A percentile compares a stretch with the other conserved stretches of the same genome.
Evolutionary conservation across 257 asterid genomes (phyloP).

Genomic region (Agastache rugosa): DNA sequence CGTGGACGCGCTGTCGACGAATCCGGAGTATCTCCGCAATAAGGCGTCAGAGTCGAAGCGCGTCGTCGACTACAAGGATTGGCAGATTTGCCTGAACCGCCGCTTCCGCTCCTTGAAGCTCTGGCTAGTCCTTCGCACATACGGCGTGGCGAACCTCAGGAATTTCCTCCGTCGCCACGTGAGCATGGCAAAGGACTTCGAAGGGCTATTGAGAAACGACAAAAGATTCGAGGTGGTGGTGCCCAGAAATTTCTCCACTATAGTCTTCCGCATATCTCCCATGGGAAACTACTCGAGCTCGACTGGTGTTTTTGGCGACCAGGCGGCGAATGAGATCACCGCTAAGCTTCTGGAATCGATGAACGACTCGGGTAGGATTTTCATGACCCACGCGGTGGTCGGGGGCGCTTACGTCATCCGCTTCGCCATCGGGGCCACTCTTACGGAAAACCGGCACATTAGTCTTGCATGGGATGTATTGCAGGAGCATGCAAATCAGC

Average conservation of each 20-base stretch:
- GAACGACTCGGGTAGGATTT: slow-evolving; percentile 54
- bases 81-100: slow-evolving; percentile 72
- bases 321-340: slow-evolving; percentile 51
- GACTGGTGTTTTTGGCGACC: slow-evolving; percentile 21
- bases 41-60: slow-evolving; percentile 57
- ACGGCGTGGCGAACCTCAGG: slow-evolving; percentile 59
- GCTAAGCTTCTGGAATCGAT: slow-evolving; percentile 54
- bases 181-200: slow-evolving; percentile 63
- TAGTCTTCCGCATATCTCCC: slow-evolving; percentile 57
- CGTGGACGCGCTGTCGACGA: slow-evolving; percentile 55
- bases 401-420: slow-evolving; percentile 61
- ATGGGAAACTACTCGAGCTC: slow-evolving; percentile 12
- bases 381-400: slow-evolving; percentile 67
- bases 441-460: slow-evolving; percentile 60
- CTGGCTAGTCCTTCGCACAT: slow-evolving; percentile 69
- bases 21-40: slow-evolving; percentile 62
- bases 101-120: slow-evolving; percentile 67
- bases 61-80: slow-evolving; percentile 76
- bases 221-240: slow-evolving; percentile 62
- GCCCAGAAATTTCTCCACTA: slow-evolving; percentile 63
- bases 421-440: slow-evolving; percentile 62
- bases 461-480: slow-evolving; percentile 64
- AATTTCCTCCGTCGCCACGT: slow-evolving; percentile 55
- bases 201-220: slow-evolving; percentile 53
- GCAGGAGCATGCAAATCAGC: slow-evolving; percentile 54